These are phyloP conservation scores for Rhazya stricta DNA, from an alignment of 257 asterid species.

Conservation along the genomic window DNA sequence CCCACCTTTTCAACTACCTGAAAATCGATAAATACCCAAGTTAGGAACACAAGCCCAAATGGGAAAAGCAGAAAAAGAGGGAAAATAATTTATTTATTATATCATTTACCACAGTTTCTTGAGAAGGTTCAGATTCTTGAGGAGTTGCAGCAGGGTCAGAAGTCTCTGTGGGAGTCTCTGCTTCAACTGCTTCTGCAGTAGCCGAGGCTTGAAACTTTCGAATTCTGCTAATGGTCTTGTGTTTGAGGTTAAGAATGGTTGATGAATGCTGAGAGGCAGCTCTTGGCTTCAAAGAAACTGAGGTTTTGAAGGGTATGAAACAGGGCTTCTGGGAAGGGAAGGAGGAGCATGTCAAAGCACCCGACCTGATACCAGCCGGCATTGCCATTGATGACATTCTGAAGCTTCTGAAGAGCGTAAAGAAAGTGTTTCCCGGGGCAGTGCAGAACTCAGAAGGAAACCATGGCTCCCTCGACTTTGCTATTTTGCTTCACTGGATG, in stretches of 20 bases:
- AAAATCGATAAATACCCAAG: conserved; percentile 11
- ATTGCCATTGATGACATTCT: conserved; percentile 44
- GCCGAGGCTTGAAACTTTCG: conserved; percentile 38
- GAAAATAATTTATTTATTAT: not conserved
- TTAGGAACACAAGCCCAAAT: not conserved
- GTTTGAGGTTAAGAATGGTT: conserved; percentile 22
- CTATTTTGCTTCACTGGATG: conserved; percentile 1
- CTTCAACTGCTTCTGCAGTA: conserved; percentile 36
- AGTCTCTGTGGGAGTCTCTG: conserved; percentile 21
- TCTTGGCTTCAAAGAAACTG: conserved; percentile 26
- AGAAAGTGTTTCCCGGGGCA: not conserved
- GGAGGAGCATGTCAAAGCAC: conserved; percentile 31
- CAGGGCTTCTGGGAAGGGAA: conserved; percentile 36
- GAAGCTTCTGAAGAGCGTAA: not conserved
- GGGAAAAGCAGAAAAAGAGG: not conserved
- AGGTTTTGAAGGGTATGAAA: conserved; percentile 27
- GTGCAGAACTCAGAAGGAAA: not conserved
- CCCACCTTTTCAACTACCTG: conserved; percentile 26
- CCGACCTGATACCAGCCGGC: conserved; percentile 29
- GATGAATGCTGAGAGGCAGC: conserved; percentile 21
- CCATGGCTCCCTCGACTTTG: conserved; percentile 5
- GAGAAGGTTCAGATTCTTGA: conserved; percentile 29
- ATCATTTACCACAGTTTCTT: conserved; percentile 13
- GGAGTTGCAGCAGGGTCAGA: conserved; percentile 18
- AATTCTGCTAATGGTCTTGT: conserved; percentile 23